These are phyloP conservation scores for Grosmannia penicillata DNA, from an alignment of 2,329 filamentous ascomycete species.

Conservation along the genomic window DNA sequence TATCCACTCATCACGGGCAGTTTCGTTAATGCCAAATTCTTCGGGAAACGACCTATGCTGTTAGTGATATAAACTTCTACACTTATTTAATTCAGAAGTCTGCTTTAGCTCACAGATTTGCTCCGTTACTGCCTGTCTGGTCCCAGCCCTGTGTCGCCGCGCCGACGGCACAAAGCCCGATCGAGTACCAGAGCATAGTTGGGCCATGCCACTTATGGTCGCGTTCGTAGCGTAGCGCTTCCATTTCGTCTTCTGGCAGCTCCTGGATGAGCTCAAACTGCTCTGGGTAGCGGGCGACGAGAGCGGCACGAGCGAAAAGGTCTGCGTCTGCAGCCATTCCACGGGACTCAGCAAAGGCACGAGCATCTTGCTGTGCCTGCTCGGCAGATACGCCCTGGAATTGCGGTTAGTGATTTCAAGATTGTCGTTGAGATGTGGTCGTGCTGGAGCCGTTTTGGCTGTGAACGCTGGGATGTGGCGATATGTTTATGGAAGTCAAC, in stretches of 20 bases:
- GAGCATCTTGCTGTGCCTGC: background rate
- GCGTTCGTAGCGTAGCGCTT: conserved; percentile 46
- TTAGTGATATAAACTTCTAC: background rate
- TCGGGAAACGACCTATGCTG: conserved; percentile 28
- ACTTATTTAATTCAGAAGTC: no score
- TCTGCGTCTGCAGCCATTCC: conserved; percentile 42
- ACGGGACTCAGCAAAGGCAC: background rate
- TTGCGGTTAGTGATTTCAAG: no score
- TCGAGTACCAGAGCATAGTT: conserved; percentile 47
- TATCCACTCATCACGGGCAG: conserved; percentile 25
- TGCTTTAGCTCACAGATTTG: conserved; percentile 35
- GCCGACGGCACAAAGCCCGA: conserved; percentile 52
- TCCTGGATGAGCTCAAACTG: conserved; percentile 42
- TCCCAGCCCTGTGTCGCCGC: conserved; percentile 59
- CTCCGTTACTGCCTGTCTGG: conserved; percentile 47
- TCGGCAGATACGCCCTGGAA: background rate
- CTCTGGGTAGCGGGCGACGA: conserved; percentile 56
- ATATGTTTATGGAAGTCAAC: no score
- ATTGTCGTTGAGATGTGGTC: no score
- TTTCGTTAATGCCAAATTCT: conserved; percentile 31
- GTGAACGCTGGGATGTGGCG: no score
- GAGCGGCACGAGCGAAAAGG: conserved; percentile 51
- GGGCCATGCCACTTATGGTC: conserved; percentile 56
- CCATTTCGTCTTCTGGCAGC: conserved; percentile 38
- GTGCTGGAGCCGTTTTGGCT: no score